Percentiles rank a stretch among this genome's conserved stretches.
Evolutionary conservation across 1,139 yeast species (phyloP).

Genomic region (Scheffersomyces titani): DNA sequence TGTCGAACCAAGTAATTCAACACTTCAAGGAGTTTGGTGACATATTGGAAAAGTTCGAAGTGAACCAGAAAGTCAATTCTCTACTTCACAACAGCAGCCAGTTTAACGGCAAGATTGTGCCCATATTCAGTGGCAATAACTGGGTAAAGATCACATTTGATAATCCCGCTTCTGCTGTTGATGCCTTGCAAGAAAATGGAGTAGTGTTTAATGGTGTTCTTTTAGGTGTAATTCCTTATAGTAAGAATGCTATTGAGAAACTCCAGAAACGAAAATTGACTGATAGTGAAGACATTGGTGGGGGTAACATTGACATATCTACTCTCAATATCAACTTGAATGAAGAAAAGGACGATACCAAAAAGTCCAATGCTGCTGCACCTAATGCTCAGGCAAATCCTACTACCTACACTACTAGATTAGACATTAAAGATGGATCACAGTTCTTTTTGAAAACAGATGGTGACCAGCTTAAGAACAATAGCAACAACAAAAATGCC

Average conservation of each 20-base stretch:
- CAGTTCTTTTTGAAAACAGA: conserved; percentile 36
- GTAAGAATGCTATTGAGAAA: conserved; percentile 61
- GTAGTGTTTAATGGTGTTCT: conserved; percentile 66
- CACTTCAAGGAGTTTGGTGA: conserved; percentile 82
- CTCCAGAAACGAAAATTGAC: conserved; percentile 57
- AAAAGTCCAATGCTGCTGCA: not conserved
- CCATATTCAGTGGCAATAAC: conserved; percentile 79
- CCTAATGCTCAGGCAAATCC: conserved; percentile 10
- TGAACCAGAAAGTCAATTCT: conserved; percentile 16
- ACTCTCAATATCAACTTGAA: conserved; percentile 3
- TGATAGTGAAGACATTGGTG: conserved; percentile 59
- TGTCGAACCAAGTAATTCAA: conserved; percentile 65
- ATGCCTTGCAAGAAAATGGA: conserved; percentile 86
- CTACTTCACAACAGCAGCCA: conserved; percentile 7
- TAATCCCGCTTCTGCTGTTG: conserved; percentile 70
- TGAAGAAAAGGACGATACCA: not conserved
- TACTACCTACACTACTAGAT: conserved; percentile 21
- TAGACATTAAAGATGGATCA: conserved; percentile 46
- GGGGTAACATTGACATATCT: conserved; percentile 19
- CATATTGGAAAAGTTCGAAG: conserved; percentile 73
- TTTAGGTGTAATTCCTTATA: conserved; percentile 76
- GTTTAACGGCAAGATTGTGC: conserved; percentile 29
- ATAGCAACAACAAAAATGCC: conserved; percentile 10
- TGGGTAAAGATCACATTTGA: conserved; percentile 90
- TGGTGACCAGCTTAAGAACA: conserved; percentile 11